Evolutionary conservation across 768 basidiomycete species (phyloP).

Genomic region (Rhodotorula diobovata): DNA sequence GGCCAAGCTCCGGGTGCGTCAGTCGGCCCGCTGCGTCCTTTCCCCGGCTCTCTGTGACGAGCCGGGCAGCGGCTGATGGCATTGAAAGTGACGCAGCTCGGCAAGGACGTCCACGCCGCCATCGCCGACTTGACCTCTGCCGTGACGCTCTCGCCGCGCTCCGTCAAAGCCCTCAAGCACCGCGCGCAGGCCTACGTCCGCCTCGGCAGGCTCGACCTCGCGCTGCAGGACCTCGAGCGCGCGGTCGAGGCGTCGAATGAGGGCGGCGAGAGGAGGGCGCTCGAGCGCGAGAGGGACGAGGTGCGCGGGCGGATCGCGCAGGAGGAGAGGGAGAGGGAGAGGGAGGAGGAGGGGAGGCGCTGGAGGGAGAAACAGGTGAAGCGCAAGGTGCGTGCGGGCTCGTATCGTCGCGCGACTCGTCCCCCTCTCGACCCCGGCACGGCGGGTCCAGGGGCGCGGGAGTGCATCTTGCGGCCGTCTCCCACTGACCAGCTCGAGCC

Average conservation of each 20-base stretch:
- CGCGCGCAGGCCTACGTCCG: conserved; percentile 71
- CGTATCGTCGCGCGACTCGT: no score
- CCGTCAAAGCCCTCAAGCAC: conserved; percentile 79
- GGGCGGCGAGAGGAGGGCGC: conserved; percentile 56
- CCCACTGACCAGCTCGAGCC: no score
- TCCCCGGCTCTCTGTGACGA: no score
- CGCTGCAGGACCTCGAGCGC: conserved; percentile 69
- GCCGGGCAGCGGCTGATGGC: not conserved
- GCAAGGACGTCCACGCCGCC: conserved; percentile 53
- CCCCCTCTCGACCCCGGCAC: no score
- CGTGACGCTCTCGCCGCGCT: conserved; percentile 54
- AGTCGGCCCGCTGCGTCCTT: not conserved
- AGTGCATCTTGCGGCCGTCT: no score
- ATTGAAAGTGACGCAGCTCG: not conserved
- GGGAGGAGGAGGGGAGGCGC: conserved; percentile 53
- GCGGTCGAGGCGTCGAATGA: conserved; percentile 67
- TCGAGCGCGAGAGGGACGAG: conserved; percentile 62
- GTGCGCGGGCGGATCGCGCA: not conserved
- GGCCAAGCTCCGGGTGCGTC: conserved; percentile 48
- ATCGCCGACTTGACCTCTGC: conserved; percentile 60
- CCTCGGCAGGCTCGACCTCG: conserved; percentile 65
- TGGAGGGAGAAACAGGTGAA: conserved; percentile 55
- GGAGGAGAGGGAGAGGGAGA: not conserved
- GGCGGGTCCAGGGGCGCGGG: no score
- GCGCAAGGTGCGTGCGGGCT: conserved; percentile 59